A percentile compares a stretch with the other conserved stretches of the same genome.
Evolutionary conservation across 2,329 filamentous ascomycete species (phyloP).

Genomic region (Colletotrichum sp.): DNA sequence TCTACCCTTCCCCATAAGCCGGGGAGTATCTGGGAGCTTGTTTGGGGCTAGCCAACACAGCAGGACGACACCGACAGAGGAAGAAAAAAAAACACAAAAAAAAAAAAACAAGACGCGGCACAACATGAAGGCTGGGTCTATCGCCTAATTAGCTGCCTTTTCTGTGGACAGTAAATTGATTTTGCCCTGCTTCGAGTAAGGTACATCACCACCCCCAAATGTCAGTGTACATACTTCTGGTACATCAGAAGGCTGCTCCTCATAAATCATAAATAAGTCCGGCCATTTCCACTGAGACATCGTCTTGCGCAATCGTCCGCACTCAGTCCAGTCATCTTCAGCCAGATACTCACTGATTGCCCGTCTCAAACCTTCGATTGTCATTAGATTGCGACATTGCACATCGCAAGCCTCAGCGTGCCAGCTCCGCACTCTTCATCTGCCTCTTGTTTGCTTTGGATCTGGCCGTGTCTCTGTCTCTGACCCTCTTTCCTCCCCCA

Average conservation of each 20-base stretch:
- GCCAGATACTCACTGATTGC: background rate
- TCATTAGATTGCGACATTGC: constrained; percentile 19
- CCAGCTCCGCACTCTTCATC: constrained; percentile 13
- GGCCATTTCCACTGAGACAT: constrained; percentile 13
- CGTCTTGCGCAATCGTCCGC: constrained; percentile 12
- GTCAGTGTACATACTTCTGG: background rate
- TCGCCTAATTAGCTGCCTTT: background rate
- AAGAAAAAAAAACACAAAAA: background rate
- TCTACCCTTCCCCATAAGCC: constrained; percentile 10
- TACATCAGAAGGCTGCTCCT: background rate
- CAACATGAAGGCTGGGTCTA: background rate
- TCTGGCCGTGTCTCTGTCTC: background rate
- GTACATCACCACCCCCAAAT: background rate
- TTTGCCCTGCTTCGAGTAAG: background rate
- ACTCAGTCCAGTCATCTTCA: background rate
- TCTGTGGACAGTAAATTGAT: background rate
- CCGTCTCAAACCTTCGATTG: background rate
- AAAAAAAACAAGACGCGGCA: background rate
- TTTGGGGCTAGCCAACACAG: constrained; percentile 14
- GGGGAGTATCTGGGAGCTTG: constrained; percentile 10
- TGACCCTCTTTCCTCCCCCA: background rate
- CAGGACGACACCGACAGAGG: background rate
- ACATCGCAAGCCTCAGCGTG: constrained; percentile 16
- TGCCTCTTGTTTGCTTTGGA: background rate
- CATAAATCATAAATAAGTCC: background rate